These are phyloP conservation scores for Bolboschoenus planiculmis DNA, from an alignment of 176 grass and related monocot genomes.

Conservation along the genomic window DNA sequence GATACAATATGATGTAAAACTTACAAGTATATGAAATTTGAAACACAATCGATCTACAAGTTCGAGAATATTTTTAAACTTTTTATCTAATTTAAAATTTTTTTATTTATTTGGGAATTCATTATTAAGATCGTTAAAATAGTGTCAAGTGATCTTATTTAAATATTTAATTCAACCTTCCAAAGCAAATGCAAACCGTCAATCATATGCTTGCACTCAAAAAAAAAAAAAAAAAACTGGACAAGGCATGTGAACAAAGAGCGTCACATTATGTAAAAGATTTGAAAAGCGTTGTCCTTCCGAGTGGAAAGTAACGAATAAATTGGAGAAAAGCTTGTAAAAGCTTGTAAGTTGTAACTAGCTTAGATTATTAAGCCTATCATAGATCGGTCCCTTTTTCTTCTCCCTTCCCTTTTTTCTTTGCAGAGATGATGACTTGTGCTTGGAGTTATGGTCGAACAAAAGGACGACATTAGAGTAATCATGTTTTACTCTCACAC, in stretches of 20 bases:
- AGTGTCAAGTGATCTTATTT: too few relatives aligned
- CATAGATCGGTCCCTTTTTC: conserved; percentile 6
- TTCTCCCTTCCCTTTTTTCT: not conserved
- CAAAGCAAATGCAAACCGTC: not conserved
- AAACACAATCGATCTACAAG: too few relatives aligned
- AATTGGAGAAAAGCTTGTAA: not conserved
- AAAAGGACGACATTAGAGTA: conserved; percentile 3
- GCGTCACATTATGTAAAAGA: not conserved
- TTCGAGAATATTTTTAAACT: too few relatives aligned
- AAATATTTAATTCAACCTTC: not conserved
- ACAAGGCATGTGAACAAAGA: conserved; percentile 14
- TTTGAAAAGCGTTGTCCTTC: not conserved
- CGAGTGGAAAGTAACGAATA: conserved; percentile 1
- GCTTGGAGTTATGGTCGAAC: conserved; percentile 1
- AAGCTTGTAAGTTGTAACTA: not conserved
- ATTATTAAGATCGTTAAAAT: too few relatives aligned
- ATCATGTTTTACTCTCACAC: not conserved
- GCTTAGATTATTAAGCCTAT: conserved; percentile 4
- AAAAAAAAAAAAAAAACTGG: not conserved
- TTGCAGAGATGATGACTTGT: conserved; percentile 27
- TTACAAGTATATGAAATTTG: too few relatives aligned
- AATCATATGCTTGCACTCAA: not conserved
- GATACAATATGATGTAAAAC: too few relatives aligned
- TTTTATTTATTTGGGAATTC: too few relatives aligned
- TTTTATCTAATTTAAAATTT: too few relatives aligned